Conservation (phyloP, 345 rosid genomes). For the Viola odorata region DNA sequence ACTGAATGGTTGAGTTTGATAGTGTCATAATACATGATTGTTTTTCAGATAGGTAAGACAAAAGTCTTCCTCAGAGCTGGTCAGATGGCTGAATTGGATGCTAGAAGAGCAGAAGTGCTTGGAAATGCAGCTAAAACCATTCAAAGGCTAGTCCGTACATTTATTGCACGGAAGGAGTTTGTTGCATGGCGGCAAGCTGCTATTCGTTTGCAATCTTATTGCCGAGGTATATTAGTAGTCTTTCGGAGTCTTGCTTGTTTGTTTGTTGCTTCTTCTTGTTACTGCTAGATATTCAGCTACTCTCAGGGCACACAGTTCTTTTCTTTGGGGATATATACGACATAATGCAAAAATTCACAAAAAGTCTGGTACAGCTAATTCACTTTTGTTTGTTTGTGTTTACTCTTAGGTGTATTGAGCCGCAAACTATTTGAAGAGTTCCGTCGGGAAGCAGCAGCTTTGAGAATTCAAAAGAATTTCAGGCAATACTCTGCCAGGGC, state of each 20-base stretch:
- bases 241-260: not conserved
- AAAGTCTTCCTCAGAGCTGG: slow-evolving; percentile 98
- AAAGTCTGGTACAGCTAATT: slow-evolving; percentile 10
- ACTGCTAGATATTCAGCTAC: not conserved
- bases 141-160: slow-evolving; percentile 82
- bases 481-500: slow-evolving; percentile 55
- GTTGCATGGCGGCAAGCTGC: slow-evolving; percentile 73
- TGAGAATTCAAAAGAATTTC: slow-evolving; percentile 87
- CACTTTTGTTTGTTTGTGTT: slow-evolving; percentile 14
- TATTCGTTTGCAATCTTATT: slow-evolving; percentile 65
- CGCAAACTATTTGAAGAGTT: slow-evolving; percentile 76
- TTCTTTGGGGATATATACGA: too few species aligned
- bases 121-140: slow-evolving; percentile 95
- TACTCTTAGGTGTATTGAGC: slow-evolving; percentile 63
- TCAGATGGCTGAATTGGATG: slow-evolving; percentile 98
- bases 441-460: slow-evolving; percentile 80
- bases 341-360: not conserved
- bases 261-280: slow-evolving; percentile 5
- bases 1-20: slow-evolving; percentile 4
- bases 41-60: slow-evolving; percentile 77
- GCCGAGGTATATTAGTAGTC: slow-evolving; percentile 59
- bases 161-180: slow-evolving; percentile 83
- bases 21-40: slow-evolving; percentile 18
- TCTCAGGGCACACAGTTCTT: too few species aligned
- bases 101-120: slow-evolving; percentile 96